Evolutionary conservation across 345 rosid genomes (phyloP).

Genomic region (Brassica juncea): DNA sequence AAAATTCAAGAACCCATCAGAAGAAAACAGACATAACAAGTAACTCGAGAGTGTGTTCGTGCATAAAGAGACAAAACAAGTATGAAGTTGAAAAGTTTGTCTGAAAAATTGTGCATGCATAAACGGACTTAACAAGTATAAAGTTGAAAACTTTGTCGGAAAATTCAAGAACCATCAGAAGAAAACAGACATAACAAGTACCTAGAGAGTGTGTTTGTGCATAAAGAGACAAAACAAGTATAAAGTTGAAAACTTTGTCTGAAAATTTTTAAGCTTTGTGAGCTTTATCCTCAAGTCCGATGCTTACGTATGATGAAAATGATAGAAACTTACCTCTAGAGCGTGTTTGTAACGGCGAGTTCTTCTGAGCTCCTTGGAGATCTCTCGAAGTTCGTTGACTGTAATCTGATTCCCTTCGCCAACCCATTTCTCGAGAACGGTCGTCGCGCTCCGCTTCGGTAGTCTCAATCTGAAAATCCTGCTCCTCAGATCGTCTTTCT

Average conservation of each 20-base stretch:
- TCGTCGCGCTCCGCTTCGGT: constrained; percentile 78
- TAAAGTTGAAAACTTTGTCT: not conserved
- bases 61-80: too few relatives aligned
- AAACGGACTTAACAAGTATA: too few relatives aligned
- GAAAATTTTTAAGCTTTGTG: not conserved
- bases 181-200: too few relatives aligned
- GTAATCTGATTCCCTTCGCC: constrained; percentile 66
- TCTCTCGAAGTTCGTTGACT: constrained; percentile 66
- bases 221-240: too few relatives aligned
- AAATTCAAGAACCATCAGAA: not conserved
- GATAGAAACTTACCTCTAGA: constrained; percentile 61
- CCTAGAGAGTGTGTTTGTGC: not conserved
- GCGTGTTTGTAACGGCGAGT: constrained; percentile 91
- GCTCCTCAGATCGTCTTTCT: constrained; percentile 64
- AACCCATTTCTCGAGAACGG: constrained; percentile 77
- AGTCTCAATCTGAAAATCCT: constrained; percentile 73
- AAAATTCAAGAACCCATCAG: not conserved
- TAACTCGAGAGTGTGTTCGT: not conserved
- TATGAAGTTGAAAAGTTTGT: not conserved
- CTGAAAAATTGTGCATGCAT: not conserved
- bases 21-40: too few relatives aligned
- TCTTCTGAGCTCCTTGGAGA: constrained; percentile 71
- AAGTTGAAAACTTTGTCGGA: not conserved
- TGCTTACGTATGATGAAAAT: not conserved
- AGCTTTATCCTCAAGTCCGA: constrained; percentile 10